A percentile compares a stretch with the other conserved stretches of the same genome.
phyloP scores from a whole-genome alignment of 257 asterid genomes.

The Ocimum tenuiflorum region DNA sequence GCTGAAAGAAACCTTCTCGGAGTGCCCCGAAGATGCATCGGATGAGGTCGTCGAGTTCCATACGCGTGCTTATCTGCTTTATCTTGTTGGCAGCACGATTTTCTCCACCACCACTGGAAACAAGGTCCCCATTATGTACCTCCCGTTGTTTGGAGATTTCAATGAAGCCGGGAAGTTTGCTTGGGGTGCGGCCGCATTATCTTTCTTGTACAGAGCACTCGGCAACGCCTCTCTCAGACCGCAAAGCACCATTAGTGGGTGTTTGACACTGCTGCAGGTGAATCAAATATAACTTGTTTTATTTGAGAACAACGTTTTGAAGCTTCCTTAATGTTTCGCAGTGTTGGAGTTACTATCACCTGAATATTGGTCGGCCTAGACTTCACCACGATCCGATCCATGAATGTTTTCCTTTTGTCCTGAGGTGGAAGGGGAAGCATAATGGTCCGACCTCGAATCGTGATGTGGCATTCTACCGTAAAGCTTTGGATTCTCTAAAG shows the following conservation, averaged over 20 bases:
- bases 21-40: slow-evolving; percentile 61
- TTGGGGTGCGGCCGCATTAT: slow-evolving; percentile 93
- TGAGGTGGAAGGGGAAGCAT: slow-evolving; percentile 94
- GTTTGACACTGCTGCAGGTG: slow-evolving; percentile 83
- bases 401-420: slow-evolving; percentile 93
- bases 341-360: slow-evolving; percentile 99
- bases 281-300: background rate
- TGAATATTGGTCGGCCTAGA: slow-evolving; percentile 73
- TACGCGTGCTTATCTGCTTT: slow-evolving; percentile 90
- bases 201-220: slow-evolving; percentile 84
- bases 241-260: slow-evolving; percentile 91
- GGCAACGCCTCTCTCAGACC: slow-evolving; percentile 90
- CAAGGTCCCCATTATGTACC: slow-evolving; percentile 90
- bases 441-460: slow-evolving; percentile 84
- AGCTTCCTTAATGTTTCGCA: slow-evolving; percentile 23
- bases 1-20: slow-evolving; percentile 79
- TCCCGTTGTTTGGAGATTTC: slow-evolving; percentile 79
- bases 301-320: too few species aligned
- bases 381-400: slow-evolving; percentile 82
- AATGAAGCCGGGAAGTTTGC: slow-evolving; percentile 84
- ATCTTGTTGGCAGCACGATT: slow-evolving; percentile 87
- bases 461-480: slow-evolving; percentile 82
- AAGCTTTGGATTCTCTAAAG: slow-evolving; percentile 37
- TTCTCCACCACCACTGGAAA: slow-evolving; percentile 95
- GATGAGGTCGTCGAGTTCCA: slow-evolving; percentile 46